A percentile compares a stretch with the other conserved stretches of the same genome.
phyloP scores from a whole-genome alignment of 306 rosid genomes.

The Lathyrus oleraceus region DNA sequence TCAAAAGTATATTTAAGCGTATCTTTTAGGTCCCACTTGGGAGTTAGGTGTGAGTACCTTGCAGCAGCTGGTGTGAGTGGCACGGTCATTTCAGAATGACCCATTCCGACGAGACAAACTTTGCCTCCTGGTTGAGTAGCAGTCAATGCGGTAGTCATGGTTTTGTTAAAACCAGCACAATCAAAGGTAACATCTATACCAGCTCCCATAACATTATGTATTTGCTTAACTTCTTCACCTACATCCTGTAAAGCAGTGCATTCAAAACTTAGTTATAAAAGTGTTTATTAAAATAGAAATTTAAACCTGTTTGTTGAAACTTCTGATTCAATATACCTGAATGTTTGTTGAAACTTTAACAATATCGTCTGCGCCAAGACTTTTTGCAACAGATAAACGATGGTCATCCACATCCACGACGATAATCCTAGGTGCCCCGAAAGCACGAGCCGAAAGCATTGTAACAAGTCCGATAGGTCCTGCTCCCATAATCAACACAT shows the following conservation, averaged over 20 bases:
- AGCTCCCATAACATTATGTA: conserved; percentile 59
- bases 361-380: conserved; percentile 74
- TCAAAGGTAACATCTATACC: conserved; percentile 71
- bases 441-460: conserved; percentile 83
- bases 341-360: conserved; percentile 68
- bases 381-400: conserved; percentile 79
- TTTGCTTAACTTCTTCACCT: conserved; percentile 57
- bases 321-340: conserved; percentile 45
- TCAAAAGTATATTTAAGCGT: no score
- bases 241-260: conserved; percentile 54
- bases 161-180: conserved; percentile 86
- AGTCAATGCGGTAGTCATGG: conserved; percentile 78
- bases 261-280: conserved; percentile 11
- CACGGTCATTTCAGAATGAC: conserved; percentile 73
- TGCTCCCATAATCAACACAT: conserved; percentile 83
- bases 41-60: conserved; percentile 40
- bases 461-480: conserved; percentile 96
- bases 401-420: conserved; percentile 73
- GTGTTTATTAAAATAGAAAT: not conserved
- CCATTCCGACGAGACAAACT: conserved; percentile 93
- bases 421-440: conserved; percentile 71
- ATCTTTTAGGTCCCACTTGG: no score
- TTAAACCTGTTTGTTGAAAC: not conserved
- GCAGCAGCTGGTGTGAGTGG: conserved; percentile 84
- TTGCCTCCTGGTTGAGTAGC: conserved; percentile 81